A percentile compares a stretch with the other conserved stretches of the same genome.
Conservation (phyloP, 176 grass and related monocot species). For the Panicum miliaceum region DNA sequence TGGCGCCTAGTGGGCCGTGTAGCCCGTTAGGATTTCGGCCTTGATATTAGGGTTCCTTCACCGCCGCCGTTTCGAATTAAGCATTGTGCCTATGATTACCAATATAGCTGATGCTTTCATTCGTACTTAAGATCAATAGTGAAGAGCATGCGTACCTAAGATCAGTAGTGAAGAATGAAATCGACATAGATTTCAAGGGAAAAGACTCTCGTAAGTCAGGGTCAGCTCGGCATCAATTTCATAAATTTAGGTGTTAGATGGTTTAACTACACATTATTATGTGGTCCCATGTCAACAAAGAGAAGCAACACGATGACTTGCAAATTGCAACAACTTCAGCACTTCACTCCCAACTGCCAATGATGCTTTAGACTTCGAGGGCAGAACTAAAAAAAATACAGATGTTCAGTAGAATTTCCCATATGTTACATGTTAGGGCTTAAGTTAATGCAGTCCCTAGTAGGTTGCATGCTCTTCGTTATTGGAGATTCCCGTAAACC, state of each 20-base stretch:
- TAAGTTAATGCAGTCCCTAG: not conserved
- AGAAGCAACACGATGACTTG: not conserved
- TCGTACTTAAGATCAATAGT: no score
- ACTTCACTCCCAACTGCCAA: not conserved
- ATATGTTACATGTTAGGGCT: slow-evolving; percentile 7
- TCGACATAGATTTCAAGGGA: no score
- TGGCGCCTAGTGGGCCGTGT: not conserved
- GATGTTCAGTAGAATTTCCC: not conserved
- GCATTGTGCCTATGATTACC: no score
- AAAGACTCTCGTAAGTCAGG: not conserved
- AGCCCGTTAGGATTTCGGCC: not conserved
- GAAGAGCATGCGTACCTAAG: no score
- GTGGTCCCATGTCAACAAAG: not conserved
- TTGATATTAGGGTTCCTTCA: no score
- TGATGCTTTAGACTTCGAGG: not conserved
- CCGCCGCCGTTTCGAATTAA: no score
- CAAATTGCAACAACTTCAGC: not conserved
- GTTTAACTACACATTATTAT: not conserved
- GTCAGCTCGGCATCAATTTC: not conserved
- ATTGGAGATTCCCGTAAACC: not conserved
- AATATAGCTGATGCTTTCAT: not conserved
- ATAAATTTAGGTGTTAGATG: not conserved
- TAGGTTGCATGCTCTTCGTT: not conserved
- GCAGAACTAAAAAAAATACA: not conserved
- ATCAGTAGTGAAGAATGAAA: no score